Percentiles rank a stretch among this genome's conserved stretches.
Conservation (phyloP, 78 protist species). For the Cavenderia fasciculata region DNA sequence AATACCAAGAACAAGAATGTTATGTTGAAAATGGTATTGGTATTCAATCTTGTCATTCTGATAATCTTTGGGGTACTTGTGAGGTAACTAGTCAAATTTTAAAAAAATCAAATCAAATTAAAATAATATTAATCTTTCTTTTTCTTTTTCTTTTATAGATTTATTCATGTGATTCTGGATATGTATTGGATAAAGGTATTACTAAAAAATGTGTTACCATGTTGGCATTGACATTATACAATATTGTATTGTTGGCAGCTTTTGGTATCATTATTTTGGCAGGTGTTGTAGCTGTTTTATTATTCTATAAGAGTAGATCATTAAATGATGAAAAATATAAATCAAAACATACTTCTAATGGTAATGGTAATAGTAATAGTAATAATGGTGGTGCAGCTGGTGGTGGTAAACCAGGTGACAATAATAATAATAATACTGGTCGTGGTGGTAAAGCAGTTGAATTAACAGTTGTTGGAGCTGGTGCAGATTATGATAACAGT, state of each 20-base stretch:
- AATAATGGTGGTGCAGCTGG: background rate
- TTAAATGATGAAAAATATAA: conserved; percentile 28
- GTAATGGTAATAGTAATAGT: background rate
- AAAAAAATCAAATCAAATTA: background rate
- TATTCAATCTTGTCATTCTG: conserved; percentile 3
- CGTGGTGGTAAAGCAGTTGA: conserved; percentile 1
- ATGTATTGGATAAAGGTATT: conserved; percentile 54
- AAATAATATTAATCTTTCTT: background rate
- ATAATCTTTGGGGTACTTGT: conserved; percentile 24
- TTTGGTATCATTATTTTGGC: conserved; percentile 31
- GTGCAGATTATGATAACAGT: too few species aligned
- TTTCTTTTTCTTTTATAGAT: background rate
- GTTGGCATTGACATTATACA: conserved; percentile 18
- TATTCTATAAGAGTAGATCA: conserved; percentile 44
- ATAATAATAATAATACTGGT: background rate
- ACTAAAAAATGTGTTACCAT: conserved; percentile 29
- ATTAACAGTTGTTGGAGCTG: background rate
- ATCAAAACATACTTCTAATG: background rate
- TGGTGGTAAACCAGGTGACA: background rate
- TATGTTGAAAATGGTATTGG: conserved; percentile 30
- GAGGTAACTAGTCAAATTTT: background rate
- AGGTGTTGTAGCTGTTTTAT: background rate
- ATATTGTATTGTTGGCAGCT: conserved; percentile 13
- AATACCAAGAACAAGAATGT: conserved; percentile 5
- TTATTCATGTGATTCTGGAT: conserved; percentile 39